Evolutionary conservation across 768 basidiomycete genomes (phyloP), one percentile per base, ranked within the genome.

Genomic region (Suillus ampliporus): DNA sequence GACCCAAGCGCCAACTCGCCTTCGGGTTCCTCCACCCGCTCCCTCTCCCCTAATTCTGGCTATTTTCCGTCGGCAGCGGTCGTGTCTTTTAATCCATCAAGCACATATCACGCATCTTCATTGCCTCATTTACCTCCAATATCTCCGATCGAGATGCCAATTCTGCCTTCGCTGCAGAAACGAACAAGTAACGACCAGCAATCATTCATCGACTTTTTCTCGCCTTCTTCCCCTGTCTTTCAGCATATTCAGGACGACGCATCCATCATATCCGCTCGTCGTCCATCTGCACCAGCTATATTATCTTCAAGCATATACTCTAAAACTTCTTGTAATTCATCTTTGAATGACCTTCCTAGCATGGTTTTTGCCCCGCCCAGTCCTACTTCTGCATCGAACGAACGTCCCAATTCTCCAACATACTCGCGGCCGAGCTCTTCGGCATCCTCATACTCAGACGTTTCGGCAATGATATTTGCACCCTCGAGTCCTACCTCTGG

Each of bases 161-260:
- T 67, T 61, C 31, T 51, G 31, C 60, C 65, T 66, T 58, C 63
- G 60, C 61, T 57, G 26, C 61, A 64, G 57, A 67, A 65, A 52
- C 53, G 54, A 21, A 46, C 66, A 28, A 76, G 51, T 78, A 76
- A 76, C 72, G 77, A 79, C 64, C 74, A 70, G 64, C 72, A 75
- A 61, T 84, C 84, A 37, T 83, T 84, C 67, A 82, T 84, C 50
- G 82, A 84, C 72, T 71, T 85, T 52, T 72, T 71, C 54, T 79
- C 83, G 19, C 58, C 69, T 64, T 68, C 71, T 57, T 19, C 52
- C 40, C 61, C n/a, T 47, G 48, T 51, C 46, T 23, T 40, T n/a
- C 68, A 57, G 47, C 53, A 60, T 41, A 35, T 11, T 15, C 1
- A 65, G 21, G 60, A 53, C 19, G 51, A 58, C 17, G 3, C 13